These are phyloP conservation scores for Nemania sp. DNA, from an alignment of 2,329 filamentous ascomycete genomes.

Conservation along the genomic window DNA sequence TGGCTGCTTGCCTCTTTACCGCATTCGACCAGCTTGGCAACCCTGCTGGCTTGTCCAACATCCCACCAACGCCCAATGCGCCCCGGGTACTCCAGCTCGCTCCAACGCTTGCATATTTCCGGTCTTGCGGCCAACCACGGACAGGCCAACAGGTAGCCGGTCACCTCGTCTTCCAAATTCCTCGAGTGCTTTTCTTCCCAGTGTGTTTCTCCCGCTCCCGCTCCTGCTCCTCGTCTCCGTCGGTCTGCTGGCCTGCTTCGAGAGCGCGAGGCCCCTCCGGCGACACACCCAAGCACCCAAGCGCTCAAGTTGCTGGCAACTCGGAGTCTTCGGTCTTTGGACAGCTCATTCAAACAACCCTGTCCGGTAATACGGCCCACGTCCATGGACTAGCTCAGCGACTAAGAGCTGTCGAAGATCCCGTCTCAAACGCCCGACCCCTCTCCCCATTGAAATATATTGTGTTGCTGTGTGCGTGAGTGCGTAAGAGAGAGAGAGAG, in stretches of 20 bases:
- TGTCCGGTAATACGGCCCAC: constrained; percentile 8
- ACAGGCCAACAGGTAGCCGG: constrained; percentile 7
- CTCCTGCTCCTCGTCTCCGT: neutral
- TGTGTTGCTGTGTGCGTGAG: no score
- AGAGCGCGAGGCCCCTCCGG: neutral
- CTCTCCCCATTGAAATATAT: constrained; percentile 16
- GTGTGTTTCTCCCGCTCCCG: no score
- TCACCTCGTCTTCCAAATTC: constrained; percentile 4
- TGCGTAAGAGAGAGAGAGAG: no score
- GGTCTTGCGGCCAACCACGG: constrained; percentile 1
- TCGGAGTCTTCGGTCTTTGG: constrained; percentile 15
- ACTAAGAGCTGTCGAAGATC: constrained; percentile 7
- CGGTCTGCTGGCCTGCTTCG: neutral
- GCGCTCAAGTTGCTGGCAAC: no score
- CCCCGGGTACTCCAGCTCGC: constrained; percentile 9
- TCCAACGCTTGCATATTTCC: constrained; percentile 18
- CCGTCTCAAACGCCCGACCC: constrained; percentile 16
- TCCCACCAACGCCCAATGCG: constrained; percentile 17
- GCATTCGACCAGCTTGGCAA: constrained; percentile 3
- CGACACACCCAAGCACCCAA: constrained; percentile 1
- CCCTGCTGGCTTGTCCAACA: constrained; percentile 13
- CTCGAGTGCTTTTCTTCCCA: neutral
- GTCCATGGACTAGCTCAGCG: constrained; percentile 17
- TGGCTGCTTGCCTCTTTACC: neutral
- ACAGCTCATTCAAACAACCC: constrained; percentile 9